A percentile compares a stretch with the other conserved stretches of the same genome.
These are phyloP conservation scores for Elaeagnus macrophylla DNA, from an alignment of 306 rosid species.

Conservation along the genomic window DNA sequence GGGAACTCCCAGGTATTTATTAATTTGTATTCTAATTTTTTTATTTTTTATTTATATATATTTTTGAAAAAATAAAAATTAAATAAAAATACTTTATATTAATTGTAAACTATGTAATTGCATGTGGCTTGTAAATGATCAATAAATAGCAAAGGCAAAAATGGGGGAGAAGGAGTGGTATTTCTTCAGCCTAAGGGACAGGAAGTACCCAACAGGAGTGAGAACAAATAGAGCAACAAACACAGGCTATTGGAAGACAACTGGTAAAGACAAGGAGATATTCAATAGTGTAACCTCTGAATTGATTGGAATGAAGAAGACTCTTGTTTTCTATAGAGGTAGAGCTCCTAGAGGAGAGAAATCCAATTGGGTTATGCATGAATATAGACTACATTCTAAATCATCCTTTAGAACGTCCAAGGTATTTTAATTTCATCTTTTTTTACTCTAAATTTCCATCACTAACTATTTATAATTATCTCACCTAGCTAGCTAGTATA, in stretches of 20 bases:
- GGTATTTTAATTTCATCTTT: slow-evolving; percentile 26
- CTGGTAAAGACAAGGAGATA: slow-evolving; percentile 89
- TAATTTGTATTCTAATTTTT: neutral
- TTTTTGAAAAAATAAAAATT: too few species aligned
- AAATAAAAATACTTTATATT: too few species aligned
- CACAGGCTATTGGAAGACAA: slow-evolving; percentile 92
- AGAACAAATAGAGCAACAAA: slow-evolving; percentile 86
- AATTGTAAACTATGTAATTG: too few species aligned
- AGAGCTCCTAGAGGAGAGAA: slow-evolving; percentile 97
- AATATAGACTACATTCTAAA: slow-evolving; percentile 73
- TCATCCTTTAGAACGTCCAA: slow-evolving; percentile 45
- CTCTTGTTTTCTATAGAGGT: slow-evolving; percentile 85
- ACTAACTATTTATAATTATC: too few species aligned
- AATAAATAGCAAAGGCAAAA: slow-evolving; percentile 63
- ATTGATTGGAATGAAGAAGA: slow-evolving; percentile 88
- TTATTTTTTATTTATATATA: too few species aligned
- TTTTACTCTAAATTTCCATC: too few species aligned
- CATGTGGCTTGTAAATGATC: too few species aligned
- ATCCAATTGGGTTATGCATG: slow-evolving; percentile 93
- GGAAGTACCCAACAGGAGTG: slow-evolving; percentile 93
- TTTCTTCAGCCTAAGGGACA: slow-evolving; percentile 79
- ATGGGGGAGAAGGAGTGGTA: slow-evolving; percentile 97
- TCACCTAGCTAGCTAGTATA: too few species aligned
- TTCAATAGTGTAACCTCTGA: slow-evolving; percentile 50
- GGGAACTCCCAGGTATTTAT: slow-evolving; percentile 92